Evolutionary conservation across 108 stramenopile species (phyloP).

Genomic region (Pseudonitzschia multiseries): DNA sequence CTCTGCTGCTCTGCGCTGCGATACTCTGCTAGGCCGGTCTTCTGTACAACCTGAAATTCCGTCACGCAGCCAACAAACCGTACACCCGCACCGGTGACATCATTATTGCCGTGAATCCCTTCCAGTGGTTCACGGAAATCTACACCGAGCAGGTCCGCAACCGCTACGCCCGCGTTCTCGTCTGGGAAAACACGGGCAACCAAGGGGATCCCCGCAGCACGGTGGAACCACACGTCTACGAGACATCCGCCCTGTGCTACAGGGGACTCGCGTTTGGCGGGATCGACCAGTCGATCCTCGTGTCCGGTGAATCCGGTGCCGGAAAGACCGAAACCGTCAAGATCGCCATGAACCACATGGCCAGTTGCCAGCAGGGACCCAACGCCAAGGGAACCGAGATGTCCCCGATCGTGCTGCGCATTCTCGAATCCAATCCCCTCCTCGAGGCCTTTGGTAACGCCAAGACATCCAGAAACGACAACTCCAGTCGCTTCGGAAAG

Average conservation of each 20-base stretch:
- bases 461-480: conserved; percentile 83
- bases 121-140: conserved; percentile 80
- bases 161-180: conserved; percentile 66
- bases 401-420: conserved; percentile 50
- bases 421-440: conserved; percentile 87
- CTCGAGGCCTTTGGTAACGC: conserved; percentile 93
- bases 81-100: conserved; percentile 95
- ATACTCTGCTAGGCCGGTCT: conserved; percentile 52
- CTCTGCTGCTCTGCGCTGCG: background rate
- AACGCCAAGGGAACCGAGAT: conserved; percentile 17
- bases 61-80: conserved; percentile 69
- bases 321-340: conserved; percentile 96
- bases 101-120: conserved; percentile 95
- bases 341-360: conserved; percentile 90
- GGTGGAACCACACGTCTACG: conserved; percentile 80
- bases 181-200: conserved; percentile 54
- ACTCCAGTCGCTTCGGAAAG: conserved; percentile 86
- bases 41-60: conserved; percentile 82
- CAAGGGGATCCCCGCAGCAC: conserved; percentile 42
- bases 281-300: conserved; percentile 80
- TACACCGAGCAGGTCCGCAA: conserved; percentile 74
- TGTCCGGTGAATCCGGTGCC: conserved; percentile 91
- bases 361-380: conserved; percentile 58
- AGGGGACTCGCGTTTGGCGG: conserved; percentile 70
- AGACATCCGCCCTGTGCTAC: conserved; percentile 77